Base-by-base conservation (phyloP, 2,329 filamentous ascomycete species). In the Talaromyces amestolkiae region DNA sequence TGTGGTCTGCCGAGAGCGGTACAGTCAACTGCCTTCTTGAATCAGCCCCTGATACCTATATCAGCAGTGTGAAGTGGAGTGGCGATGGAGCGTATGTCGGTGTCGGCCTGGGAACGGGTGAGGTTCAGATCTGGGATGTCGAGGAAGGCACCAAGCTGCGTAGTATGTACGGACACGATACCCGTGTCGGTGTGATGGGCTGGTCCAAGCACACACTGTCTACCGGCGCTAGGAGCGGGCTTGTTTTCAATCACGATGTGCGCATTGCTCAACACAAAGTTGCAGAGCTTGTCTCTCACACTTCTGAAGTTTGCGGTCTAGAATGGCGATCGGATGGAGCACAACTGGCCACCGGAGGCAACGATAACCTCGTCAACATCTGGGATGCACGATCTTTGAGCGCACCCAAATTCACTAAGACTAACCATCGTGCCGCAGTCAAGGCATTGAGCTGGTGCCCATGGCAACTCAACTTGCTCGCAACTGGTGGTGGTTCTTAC, bases 111-210 rank as follows among this genome's bases (percentile, higher is more conserved):
- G 94, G 93, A 68, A 92, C 92, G 43, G 95, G 95, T 67, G 95
- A 99, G 79, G 92, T 99, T 43, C 95, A 99, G 82, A 99, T 99
- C 81, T 99, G 95, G 94, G 95, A 98, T 74, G 94, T 97, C 33
- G 91, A 96, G 73, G 95, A 99, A 79, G 88, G 90, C 68, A 90
- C 89, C 75, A 98, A 98, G 86, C 90, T 99, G 66, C 93, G 95
- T 78, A 97, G 93, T 85, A 99, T 99, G 95, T 91, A 93, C 77
- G 95, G 95, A 67, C 95, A 99, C 76, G 94, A 98, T 75, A 94
- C 92, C 45, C 93, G 95, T 64, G 94, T 99, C 69, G 92, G 93
- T 75, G 94, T 97, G 70, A 97, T 98, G 93, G 92, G 93, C 75
- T 99, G 95, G 95, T 97, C 92, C 85, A 98, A 98, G 87, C 95